A percentile compares a stretch with the other conserved stretches of the same genome.
These are phyloP conservation scores for Penicillium simplicissimum DNA, from an alignment of 495 filamentous ascomycete species.

Conservation along the genomic window DNA sequence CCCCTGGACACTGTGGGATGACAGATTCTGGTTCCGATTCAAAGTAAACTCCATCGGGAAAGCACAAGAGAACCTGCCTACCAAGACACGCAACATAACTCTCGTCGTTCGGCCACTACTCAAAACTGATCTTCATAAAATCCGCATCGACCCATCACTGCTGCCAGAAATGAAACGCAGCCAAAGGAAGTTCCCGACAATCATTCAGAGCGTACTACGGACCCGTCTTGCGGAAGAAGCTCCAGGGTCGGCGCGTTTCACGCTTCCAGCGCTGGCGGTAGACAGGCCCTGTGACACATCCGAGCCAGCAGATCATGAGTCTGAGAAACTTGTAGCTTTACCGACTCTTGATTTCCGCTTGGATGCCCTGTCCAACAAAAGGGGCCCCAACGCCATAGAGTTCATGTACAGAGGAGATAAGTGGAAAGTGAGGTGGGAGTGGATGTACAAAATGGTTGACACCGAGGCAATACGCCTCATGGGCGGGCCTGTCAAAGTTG, in stretches of 20 bases:
- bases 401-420: conserved; percentile 12
- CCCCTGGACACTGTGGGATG: conserved; percentile 65
- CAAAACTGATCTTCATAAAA: conserved; percentile 42
- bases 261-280: conserved; percentile 38
- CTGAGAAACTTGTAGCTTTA: conserved; percentile 29
- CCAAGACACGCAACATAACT: conserved; percentile 8
- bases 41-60: conserved; percentile 12
- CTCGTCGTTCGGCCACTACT: conserved; percentile 55
- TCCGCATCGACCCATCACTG: conserved; percentile 12
- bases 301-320: conserved; percentile 3
- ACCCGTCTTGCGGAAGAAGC: conserved; percentile 24
- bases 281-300: background rate
- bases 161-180: background rate
- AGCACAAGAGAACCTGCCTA: background rate
- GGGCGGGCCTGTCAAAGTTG: conserved; percentile 26
- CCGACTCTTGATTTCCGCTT: conserved; percentile 34
- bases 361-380: background rate
- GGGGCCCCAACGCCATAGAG: conserved; percentile 9
- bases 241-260: conserved; percentile 37
- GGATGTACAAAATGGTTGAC: conserved; percentile 50
- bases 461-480: conserved; percentile 37
- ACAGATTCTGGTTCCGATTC: conserved; percentile 78
- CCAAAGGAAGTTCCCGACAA: background rate
- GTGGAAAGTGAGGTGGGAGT: conserved; percentile 40
- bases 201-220: conserved; percentile 6